phyloP scores from a whole-genome alignment of 208 protist species.

The Blechomonas ayalai region DNA sequence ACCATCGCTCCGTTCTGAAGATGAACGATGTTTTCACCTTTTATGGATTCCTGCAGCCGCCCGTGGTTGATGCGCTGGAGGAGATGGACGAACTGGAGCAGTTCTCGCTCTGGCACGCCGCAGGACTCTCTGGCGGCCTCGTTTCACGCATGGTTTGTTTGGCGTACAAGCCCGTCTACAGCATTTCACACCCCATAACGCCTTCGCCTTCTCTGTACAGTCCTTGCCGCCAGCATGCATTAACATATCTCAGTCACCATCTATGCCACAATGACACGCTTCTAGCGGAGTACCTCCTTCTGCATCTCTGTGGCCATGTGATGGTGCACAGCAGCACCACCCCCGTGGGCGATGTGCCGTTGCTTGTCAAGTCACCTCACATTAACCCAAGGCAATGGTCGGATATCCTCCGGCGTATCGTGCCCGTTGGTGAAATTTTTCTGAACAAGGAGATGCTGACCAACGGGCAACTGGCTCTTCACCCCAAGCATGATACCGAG shows the following conservation, averaged over 20 bases:
- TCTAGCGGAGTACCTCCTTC: slow-evolving; percentile 55
- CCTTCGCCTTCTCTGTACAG: neutral
- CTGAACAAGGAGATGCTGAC: slow-evolving; percentile 16
- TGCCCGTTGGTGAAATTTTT: slow-evolving; percentile 47
- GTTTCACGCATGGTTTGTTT: slow-evolving; percentile 43
- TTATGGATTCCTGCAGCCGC: slow-evolving; percentile 49
- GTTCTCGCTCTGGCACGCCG: slow-evolving; percentile 45
- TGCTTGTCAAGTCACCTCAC: slow-evolving; percentile 26
- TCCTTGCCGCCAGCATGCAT: slow-evolving; percentile 1
- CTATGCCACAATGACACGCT: slow-evolving; percentile 55
- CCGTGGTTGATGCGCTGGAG: slow-evolving; percentile 3
- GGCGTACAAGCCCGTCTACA: slow-evolving; percentile 9
- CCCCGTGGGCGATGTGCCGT: slow-evolving; percentile 73
- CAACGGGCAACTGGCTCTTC: slow-evolving; percentile 5
- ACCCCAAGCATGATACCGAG: slow-evolving; percentile 33
- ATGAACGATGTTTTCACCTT: slow-evolving; percentile 73
- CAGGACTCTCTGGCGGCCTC: slow-evolving; percentile 25
- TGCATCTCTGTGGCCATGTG: slow-evolving; percentile 61
- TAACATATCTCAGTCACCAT: slow-evolving; percentile 15
- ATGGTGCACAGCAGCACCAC: slow-evolving; percentile 28
- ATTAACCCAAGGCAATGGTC: slow-evolving; percentile 34
- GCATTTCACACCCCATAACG: slow-evolving; percentile 10
- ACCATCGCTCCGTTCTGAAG: slow-evolving; percentile 19
- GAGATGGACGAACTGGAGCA: slow-evolving; percentile 26
- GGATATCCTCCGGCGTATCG: slow-evolving; percentile 21